Conservation (phyloP, 169 alveolate genomes). For the Plasmodium relictum region DNA sequence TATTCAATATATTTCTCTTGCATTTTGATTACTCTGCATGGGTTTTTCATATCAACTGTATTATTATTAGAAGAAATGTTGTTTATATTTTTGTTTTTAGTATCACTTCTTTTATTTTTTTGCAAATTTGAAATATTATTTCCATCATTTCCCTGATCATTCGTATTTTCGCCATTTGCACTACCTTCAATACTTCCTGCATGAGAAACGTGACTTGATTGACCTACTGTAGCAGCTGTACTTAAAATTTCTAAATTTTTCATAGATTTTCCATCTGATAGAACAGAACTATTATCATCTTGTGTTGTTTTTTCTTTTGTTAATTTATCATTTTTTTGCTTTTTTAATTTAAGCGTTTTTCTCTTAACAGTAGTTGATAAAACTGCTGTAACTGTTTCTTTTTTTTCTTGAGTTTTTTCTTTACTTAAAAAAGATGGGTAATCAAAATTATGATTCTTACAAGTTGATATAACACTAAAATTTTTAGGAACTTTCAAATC, state of each 20-base stretch:
- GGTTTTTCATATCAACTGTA: slow-evolving; percentile 87
- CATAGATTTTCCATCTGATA: slow-evolving; percentile 84
- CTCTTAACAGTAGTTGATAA: slow-evolving; percentile 87
- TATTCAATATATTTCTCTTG: slow-evolving; percentile 90
- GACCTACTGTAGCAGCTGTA: slow-evolving; percentile 87
- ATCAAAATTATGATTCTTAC: slow-evolving; percentile 85
- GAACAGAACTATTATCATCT: slow-evolving; percentile 82
- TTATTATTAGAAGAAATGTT: slow-evolving; percentile 77
- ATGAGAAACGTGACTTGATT: slow-evolving; percentile 83
- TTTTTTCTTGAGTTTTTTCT: slow-evolving; percentile 84
- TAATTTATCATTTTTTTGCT: slow-evolving; percentile 69
- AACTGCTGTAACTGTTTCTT: slow-evolving; percentile 91
- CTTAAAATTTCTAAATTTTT: slow-evolving; percentile 81
- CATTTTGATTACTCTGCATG: slow-evolving; percentile 93
- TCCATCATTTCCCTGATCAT: slow-evolving; percentile 84
- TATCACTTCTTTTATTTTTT: slow-evolving; percentile 78
- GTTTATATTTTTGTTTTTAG: slow-evolving; percentile 78
- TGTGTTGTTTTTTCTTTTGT: slow-evolving; percentile 72
- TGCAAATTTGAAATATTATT: slow-evolving; percentile 33
- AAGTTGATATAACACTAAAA: slow-evolving; percentile 88
- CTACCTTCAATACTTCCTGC: slow-evolving; percentile 80
- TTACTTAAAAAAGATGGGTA: slow-evolving; percentile 85
- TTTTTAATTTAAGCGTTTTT: slow-evolving; percentile 77
- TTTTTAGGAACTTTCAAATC: slow-evolving; percentile 91
- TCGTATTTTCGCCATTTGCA: slow-evolving; percentile 64